A percentile compares a stretch with the other conserved stretches of the same genome.
These are phyloP conservation scores for Digitaria exilis DNA, from an alignment of 202 grass and related monocot genomes.

Conservation along the genomic window DNA sequence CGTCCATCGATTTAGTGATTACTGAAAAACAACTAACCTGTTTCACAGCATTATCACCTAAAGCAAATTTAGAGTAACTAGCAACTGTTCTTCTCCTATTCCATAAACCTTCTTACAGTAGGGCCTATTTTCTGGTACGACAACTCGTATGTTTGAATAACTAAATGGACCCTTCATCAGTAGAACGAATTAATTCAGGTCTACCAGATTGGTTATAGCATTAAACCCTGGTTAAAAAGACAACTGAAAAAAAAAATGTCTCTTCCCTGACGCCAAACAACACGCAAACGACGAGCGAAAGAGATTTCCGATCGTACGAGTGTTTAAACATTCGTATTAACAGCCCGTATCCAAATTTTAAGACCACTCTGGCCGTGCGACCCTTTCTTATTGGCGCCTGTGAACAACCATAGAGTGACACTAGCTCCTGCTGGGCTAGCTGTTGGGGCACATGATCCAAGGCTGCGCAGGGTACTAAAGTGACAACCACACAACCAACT, in stretches of 20 bases:
- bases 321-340: not conserved
- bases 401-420: not conserved
- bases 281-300: not conserved
- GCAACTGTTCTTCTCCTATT: not conserved
- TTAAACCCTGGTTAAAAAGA: not conserved
- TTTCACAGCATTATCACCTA: not conserved
- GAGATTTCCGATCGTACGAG: not conserved
- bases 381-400: not conserved
- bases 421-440: not conserved
- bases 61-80: no score
- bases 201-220: not conserved
- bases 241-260: not conserved
- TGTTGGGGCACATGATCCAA: constrained; percentile 50
- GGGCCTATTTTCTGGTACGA: not conserved
- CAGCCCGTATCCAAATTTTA: not conserved
- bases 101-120: not conserved
- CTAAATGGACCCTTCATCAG: not conserved
- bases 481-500: constrained; percentile 39
- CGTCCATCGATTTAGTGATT: not conserved
- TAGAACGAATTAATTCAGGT: not conserved
- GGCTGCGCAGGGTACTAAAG: constrained; percentile 4
- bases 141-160: not conserved
- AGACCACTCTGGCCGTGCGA: not conserved
- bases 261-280: not conserved
- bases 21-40: not conserved